A percentile compares a stretch with the other conserved stretches of the same genome.
phyloP scores from a whole-genome alignment of 1,139 yeast species.

The Pichia sp. region DNA sequence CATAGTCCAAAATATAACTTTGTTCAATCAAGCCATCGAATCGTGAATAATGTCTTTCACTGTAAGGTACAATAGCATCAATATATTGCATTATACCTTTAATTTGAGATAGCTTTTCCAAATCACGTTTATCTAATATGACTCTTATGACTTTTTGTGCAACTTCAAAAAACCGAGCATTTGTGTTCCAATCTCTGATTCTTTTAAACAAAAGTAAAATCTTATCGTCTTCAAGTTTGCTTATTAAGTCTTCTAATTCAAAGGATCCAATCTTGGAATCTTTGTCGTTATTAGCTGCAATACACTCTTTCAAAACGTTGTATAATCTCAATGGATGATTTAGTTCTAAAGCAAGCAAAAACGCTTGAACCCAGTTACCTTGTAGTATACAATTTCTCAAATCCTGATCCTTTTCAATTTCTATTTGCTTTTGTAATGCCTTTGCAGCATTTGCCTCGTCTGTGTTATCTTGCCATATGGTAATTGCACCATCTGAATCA shows the following conservation, averaged over 20 bases:
- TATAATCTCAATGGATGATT: constrained; percentile 83
- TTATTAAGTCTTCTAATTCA: constrained; percentile 59
- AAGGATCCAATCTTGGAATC: constrained; percentile 50
- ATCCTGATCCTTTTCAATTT: constrained; percentile 82
- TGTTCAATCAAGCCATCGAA: constrained; percentile 76
- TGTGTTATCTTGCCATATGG: constrained; percentile 83
- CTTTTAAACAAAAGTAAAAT: constrained; percentile 56
- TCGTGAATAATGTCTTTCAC: constrained; percentile 74
- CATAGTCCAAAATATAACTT: constrained; percentile 78
- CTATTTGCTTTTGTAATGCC: constrained; percentile 40
- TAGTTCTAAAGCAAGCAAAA: constrained; percentile 71
- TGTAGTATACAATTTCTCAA: constrained; percentile 62
- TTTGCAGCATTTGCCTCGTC: constrained; percentile 50
- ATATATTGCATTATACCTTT: constrained; percentile 61
- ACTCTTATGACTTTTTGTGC: constrained; percentile 72
- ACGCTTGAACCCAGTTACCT: constrained; percentile 84
- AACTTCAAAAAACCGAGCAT: constrained; percentile 68
- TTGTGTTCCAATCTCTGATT: constrained; percentile 92
- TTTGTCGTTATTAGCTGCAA: constrained; percentile 36
- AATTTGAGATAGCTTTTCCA: constrained; percentile 50
- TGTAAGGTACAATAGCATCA: constrained; percentile 77
- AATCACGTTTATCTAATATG: constrained; percentile 45
- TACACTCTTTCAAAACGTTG: constrained; percentile 54
- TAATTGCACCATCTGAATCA: constrained; percentile 90
- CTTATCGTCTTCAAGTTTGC: constrained; percentile 50